These are phyloP conservation scores for Lasiosphaeris hirsuta DNA, from an alignment of 495 filamentous ascomycete genomes.

Conservation along the genomic window DNA sequence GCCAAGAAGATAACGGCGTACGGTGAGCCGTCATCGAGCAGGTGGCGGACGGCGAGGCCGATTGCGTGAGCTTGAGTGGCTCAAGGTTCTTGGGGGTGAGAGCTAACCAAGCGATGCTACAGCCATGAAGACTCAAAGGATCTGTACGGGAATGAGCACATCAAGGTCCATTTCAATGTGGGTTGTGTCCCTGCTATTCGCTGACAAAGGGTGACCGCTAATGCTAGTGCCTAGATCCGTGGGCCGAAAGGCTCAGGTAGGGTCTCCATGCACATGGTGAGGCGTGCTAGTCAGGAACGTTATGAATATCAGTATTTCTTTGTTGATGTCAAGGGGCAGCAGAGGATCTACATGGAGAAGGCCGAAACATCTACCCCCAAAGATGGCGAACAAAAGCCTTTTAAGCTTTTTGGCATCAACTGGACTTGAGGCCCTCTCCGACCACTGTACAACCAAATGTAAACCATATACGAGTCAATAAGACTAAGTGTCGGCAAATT, in stretches of 20 bases:
- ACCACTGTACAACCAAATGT: background rate
- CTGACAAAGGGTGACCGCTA: slow-evolving; percentile 14
- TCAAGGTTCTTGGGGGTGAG: background rate
- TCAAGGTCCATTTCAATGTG: slow-evolving; percentile 87
- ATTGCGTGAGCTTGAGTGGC: slow-evolving; percentile 61
- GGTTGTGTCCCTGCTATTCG: slow-evolving; percentile 8
- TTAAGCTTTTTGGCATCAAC: slow-evolving; percentile 59
- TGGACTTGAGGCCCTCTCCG: slow-evolving; percentile 48
- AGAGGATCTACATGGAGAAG: slow-evolving; percentile 61
- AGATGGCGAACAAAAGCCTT: slow-evolving; percentile 42
- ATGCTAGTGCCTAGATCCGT: slow-evolving; percentile 61
- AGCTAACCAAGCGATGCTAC: slow-evolving; percentile 46
- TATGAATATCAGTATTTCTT: slow-evolving; percentile 79
- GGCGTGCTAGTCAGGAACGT: slow-evolving; percentile 53
- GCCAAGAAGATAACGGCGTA: slow-evolving; percentile 73
- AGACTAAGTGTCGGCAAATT: too few relatives aligned
- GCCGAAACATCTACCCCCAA: slow-evolving; percentile 36
- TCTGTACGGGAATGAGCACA: slow-evolving; percentile 70
- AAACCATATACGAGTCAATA: background rate
- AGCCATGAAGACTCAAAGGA: slow-evolving; percentile 57
- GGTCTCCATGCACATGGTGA: slow-evolving; percentile 75
- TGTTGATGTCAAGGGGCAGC: slow-evolving; percentile 66
- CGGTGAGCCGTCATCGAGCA: slow-evolving; percentile 77
- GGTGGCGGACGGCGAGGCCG: slow-evolving; percentile 80
- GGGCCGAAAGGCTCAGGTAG: slow-evolving; percentile 72